Conservation (phyloP, 345 rosid species). For the Populus deltoides region DNA sequence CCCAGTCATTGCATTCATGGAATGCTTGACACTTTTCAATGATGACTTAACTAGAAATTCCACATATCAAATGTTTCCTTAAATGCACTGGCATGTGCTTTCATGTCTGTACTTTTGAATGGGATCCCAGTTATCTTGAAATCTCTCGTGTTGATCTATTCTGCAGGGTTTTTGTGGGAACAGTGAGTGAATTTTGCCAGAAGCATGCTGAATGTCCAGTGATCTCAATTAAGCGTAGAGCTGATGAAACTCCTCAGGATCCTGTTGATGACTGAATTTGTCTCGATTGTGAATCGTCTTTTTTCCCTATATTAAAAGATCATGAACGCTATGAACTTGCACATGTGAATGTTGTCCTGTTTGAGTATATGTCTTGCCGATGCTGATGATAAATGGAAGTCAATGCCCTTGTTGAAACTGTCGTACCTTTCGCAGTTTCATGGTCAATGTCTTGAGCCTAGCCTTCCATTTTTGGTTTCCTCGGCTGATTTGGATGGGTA, state of each 20-base stretch:
- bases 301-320: not conserved
- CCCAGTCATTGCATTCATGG: not conserved
- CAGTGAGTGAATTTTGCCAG: constrained; percentile 89
- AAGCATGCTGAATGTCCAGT: constrained; percentile 98
- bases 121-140: not conserved
- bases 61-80: too few relatives aligned
- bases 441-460: too few relatives aligned
- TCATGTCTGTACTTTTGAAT: too few relatives aligned
- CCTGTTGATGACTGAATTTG: constrained; percentile 77
- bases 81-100: too few relatives aligned
- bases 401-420: too few relatives aligned
- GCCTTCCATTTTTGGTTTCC: too few relatives aligned
- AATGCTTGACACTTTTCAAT: not conserved
- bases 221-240: constrained; percentile 74
- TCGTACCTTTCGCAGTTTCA: too few relatives aligned
- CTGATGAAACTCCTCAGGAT: constrained; percentile 81
- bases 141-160: not conserved
- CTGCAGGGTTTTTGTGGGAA: constrained; percentile 91
- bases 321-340: too few relatives aligned
- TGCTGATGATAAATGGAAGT: too few relatives aligned
- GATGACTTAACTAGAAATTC: not conserved
- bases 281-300: not conserved
- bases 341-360: too few relatives aligned
- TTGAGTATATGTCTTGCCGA: too few relatives aligned
- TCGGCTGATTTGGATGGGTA: too few relatives aligned